These are phyloP conservation scores for Amaranthus hypochondriacus DNA, from an alignment of 148 eudicot genomes.

Conservation along the genomic window DNA sequence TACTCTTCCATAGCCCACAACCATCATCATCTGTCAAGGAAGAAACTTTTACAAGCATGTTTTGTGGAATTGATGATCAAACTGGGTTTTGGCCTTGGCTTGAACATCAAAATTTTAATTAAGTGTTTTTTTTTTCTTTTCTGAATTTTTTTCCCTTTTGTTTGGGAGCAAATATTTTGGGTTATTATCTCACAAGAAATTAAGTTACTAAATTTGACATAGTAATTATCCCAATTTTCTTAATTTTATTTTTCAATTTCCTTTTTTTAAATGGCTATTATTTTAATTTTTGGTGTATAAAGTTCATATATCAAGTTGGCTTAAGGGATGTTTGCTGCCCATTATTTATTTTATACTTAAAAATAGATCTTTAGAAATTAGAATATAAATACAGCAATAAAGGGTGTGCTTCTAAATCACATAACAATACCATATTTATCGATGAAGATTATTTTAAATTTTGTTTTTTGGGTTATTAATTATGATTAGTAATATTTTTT, in stretches of 20 bases:
- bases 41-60: constrained; percentile 73
- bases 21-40: constrained; percentile 52
- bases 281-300: constrained; percentile 30
- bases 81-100: constrained; percentile 86
- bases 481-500: too few relatives aligned
- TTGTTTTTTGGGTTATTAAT: too few relatives aligned
- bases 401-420: too few relatives aligned
- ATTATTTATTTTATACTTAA: too few relatives aligned
- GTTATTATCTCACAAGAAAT: constrained; percentile 19
- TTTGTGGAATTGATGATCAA: constrained; percentile 78
- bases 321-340: background rate
- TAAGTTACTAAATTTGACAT: constrained; percentile 26
- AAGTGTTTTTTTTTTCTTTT: constrained; percentile 8
- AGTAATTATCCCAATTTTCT: background rate
- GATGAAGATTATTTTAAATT: too few relatives aligned
- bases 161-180: constrained; percentile 25
- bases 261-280: constrained; percentile 17
- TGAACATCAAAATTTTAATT: constrained; percentile 78
- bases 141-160: background rate
- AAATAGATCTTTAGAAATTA: too few relatives aligned
- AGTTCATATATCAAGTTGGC: constrained; percentile 32
- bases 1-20: constrained; percentile 50
- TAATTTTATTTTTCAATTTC: background rate
- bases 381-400: too few relatives aligned
- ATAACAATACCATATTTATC: too few relatives aligned